Evolutionary conservation across 257 asterid species (phyloP), one percentile per base, ranked within the genome.

Genomic region (Rhazya stricta): DNA sequence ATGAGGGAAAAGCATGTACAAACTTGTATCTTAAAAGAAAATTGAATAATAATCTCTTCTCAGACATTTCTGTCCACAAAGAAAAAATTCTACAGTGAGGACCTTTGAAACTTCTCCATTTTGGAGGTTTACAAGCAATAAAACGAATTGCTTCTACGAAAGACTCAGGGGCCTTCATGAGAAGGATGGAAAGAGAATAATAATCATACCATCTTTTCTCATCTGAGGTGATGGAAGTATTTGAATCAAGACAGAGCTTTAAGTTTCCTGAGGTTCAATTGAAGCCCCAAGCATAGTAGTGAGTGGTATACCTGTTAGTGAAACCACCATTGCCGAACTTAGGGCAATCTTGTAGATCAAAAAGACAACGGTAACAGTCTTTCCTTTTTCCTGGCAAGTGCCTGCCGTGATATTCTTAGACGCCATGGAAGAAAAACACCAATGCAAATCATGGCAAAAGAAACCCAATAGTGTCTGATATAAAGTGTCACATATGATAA

Each of bases 381-480:
- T 78, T 85, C 96, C 78, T 89, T 85, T 81, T 91, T 91, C 84
- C 89, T 89, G 70, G 93, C 89, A 58, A 80, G 84, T 5, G 87
- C 82, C 81, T 81, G 82, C 48, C 96, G 77, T 45, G 88, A 83
- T 62, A 83, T 84, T 84, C 83, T 87, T 81, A 91, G 76, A 71
- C 90, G 92, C 65, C 82, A 80, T 7, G 92, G 92, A 79, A 91
- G 70, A 30, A 83, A 81, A 79, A 89, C 71, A 69, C 80, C 88
- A 67, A 87, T 61, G 88, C 87, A 76, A 61, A 91, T 76, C 43
- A 89, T 32, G 79, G 74, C 11, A 32, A 83, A 81, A 70, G 95
- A 91, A 60, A 85, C 41, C 91, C 90, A 85, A 78, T 86, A 86
- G 78, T 87, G 85, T 76, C 78, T 77, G 48, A 86, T 78, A 85